Evolutionary conservation across 306 rosid genomes (phyloP), one percentile per base, ranked within the genome.

Genomic region (Senna siamea): DNA sequence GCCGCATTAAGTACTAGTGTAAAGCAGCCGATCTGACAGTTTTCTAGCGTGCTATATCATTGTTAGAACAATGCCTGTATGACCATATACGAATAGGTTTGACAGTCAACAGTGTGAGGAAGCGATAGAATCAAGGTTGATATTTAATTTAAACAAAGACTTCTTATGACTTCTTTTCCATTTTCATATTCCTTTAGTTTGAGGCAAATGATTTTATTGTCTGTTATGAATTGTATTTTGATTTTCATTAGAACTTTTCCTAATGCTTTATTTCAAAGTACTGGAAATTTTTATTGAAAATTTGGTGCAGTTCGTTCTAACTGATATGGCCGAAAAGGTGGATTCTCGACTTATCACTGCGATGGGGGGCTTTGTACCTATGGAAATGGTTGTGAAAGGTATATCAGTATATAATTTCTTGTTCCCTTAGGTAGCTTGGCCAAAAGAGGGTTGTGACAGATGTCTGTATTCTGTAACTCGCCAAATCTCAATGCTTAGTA

Each of bases 321-420:
- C 98, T 72, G 93, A 89, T 7, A 73, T 91, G 87, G 88, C 83
- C 46, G 13, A 28, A 48, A 69, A 0, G 66, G 19, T 81, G 3
- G 82, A 9, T 76, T 0, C 89, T 41, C 77, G 76, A 30, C 7
- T 85, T 9, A 9, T 87, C 60, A 30, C 9, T 67, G 3, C 70
- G 53, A 40, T 14, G 74, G 97, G 92, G 73, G 97, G 97, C 47
- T 94, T 70, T 87, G 58, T 94, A 65, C 89, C 98, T 13, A 94
- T 94, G 97, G 96, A 89, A 78, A 81, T 62, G 90, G 96, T 94
- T 68, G 86, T 89, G 57, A 87, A 87, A 91, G 98, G 98, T 94
- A 72, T 30, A 77, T 63, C 11, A 23, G 26, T 53, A 55, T 69
- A 14, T 53, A 37, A 47, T 69, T 80, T 30, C 19, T 53, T 75